phyloP scores from a whole-genome alignment of 306 rosid genomes.

The Glycyrrhiza uralensis region DNA sequence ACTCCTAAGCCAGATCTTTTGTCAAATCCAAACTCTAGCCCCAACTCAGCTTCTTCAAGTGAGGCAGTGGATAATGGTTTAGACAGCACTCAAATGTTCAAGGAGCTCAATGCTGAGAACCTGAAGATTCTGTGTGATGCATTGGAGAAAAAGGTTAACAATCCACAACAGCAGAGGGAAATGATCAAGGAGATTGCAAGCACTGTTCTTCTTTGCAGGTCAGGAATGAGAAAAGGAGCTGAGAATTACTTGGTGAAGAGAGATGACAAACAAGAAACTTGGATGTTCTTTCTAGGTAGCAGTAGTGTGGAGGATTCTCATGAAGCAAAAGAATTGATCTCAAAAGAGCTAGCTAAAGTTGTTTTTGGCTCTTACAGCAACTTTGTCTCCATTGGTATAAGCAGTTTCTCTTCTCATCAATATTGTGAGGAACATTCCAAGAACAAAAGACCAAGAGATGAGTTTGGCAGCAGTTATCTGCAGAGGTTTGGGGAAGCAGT shows the following conservation, averaged over 20 bases:
- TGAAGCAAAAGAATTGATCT: conserved; percentile 47
- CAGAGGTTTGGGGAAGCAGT: conserved; percentile 70
- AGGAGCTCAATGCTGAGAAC: conserved; percentile 50
- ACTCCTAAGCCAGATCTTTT: conserved; percentile 72
- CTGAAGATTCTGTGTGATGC: conserved; percentile 55
- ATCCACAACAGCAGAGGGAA: conserved; percentile 45
- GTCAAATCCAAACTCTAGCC: conserved; percentile 83
- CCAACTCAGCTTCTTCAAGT: conserved; percentile 83
- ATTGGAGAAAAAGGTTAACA: conserved; percentile 49
- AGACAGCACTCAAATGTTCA: conserved; percentile 50
- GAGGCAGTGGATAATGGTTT: conserved; percentile 62
- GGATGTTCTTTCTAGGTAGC: conserved; percentile 66
- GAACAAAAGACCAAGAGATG: conserved; percentile 53
- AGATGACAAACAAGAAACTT: conserved; percentile 51
- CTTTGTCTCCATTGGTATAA: conserved; percentile 44
- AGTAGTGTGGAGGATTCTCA: conserved; percentile 22
- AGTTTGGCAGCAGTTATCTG: conserved; percentile 42
- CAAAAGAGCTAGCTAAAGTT: conserved; percentile 68
- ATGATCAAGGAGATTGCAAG: conserved; percentile 48
- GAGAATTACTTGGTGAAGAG: conserved; percentile 7
- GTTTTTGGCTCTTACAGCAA: conserved; percentile 62
- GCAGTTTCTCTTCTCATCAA: conserved; percentile 38
- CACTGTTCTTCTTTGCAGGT: conserved; percentile 61
- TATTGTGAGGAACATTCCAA: conserved; percentile 11
- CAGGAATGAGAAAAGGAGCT: conserved; percentile 40